Base-by-base conservation (phyloP, 2,329 filamentous ascomycete species). In the Venturia asperata region DNA sequence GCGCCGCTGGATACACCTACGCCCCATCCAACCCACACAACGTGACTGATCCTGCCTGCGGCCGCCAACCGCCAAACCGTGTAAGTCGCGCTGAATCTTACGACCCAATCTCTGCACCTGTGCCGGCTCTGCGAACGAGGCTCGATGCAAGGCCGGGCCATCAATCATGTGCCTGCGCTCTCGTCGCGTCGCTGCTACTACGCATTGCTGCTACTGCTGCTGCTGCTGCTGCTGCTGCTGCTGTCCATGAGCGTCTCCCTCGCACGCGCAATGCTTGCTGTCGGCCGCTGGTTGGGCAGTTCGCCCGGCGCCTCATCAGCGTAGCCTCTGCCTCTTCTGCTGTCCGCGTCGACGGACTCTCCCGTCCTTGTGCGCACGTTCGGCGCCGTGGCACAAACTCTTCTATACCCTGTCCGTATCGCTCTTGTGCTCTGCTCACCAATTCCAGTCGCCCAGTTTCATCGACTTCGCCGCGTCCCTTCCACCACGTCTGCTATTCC, bases 251-350 rank as follows among this genome's bases (percentile, higher is more conserved):
- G 55, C 17, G 55, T 34, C 55, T 39, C 27, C 10, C 55, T 58
- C 37, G 27, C 11, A 41, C 43, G 60, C 60, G 42, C 60, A 1
- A 62, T 47, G 39, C 39, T 30, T 27, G 39, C 39, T 62, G 60
- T 30, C 42, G 13, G 17, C n/a, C 1, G 34, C 60, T 62, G 52
- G 52, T 58, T 58, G 52, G 52, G 52, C 52, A 17, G n/a, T 52
- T 6, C 24, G 21, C 30, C 52, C 17, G 52, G 17, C 52, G 52
- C 52, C 49, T 56, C 49, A 56, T 56, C 49, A 56, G 24, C 49
- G 49, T 56, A 56, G 49, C 49, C 49, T 47, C 45, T 47, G 45
- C 45, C 45, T 56, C 49, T 17, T 56, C n/a, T 56, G 49, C 49
- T 56, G 49, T 21, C 49, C 24, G 49, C 49, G 15, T 24, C 52